Base-by-base conservation (phyloP, 179 eudicot genomes). In the Spinacia oleracea region DNA sequence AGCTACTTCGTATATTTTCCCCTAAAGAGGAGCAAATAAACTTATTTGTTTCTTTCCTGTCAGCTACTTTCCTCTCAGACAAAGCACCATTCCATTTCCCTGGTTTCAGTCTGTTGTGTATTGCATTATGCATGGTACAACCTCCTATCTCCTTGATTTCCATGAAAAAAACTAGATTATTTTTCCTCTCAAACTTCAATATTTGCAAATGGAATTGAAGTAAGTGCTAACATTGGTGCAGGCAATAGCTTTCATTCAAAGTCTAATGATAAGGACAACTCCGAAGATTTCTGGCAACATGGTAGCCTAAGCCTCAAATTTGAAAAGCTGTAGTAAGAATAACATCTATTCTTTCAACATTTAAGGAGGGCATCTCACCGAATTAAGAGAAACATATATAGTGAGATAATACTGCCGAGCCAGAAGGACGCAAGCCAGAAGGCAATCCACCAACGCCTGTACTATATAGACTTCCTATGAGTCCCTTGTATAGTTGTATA, bases 71-170 rank as follows among this genome's bases (percentile, higher is more conserved):
- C 83, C 86, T 91, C 42, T 90, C 97, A 14, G 84, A 90, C 32
- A 76, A 70, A 35, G 91, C 96, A 65, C 96, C 97, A 31, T 90
- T 93, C 55, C 73, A 84, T 77, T 91, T 81, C 75, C 96, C 96
- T 3, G 97, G 97, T 83, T 93, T 93, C 90, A 91, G 97, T 80
- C 85, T 93, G 66, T 60, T 88, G 86, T 91, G 93, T 80, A 70
- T 86, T 68, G 89, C 86, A 76, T 34, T 88, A 59, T 85, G 90
- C 73, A 70, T 64, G 75, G 97, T 91, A 86, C 86, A 91, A 53
- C 42, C 46, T 32, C 42, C 59, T 70, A 29, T 15, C 66, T 74
- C 46, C 67, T 77, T 42, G 7, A 59, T 35, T 18, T 23, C 38
- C 73, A 68, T 69, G 18, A 67, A 16, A 20, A 38, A 58, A 21